Evolutionary conservation across 2,329 filamentous ascomycete species (phyloP).

Genomic region (Mycosphaerelloides madeirae): DNA sequence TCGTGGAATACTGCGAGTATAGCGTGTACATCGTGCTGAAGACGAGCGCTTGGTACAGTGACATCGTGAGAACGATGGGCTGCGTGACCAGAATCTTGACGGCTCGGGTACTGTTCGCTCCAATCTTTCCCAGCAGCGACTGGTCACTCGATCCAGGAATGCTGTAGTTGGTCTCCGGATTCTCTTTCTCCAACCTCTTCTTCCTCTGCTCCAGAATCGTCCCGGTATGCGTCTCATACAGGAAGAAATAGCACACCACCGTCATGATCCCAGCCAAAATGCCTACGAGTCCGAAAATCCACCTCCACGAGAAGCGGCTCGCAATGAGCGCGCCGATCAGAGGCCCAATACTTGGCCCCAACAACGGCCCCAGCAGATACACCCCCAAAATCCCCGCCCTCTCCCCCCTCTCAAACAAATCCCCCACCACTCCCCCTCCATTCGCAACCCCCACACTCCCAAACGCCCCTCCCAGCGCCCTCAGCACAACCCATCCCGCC

Average conservation of each 20-base stretch:
- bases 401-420: constrained; percentile 45
- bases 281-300: constrained; percentile 43
- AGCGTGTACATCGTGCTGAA: constrained; percentile 44
- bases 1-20: constrained; percentile 32
- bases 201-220: constrained; percentile 35
- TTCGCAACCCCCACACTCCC: constrained; percentile 48
- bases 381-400: constrained; percentile 43
- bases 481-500: constrained; percentile 37
- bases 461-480: constrained; percentile 45
- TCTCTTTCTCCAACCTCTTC: constrained; percentile 29
- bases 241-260: constrained; percentile 38
- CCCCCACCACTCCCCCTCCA: constrained; percentile 47
- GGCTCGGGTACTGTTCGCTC: constrained; percentile 36
- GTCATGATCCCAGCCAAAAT: constrained; percentile 38
- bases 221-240: constrained; percentile 40
- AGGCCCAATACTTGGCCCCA: constrained; percentile 37
- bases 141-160: constrained; percentile 39
- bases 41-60: constrained; percentile 41
- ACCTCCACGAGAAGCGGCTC: constrained; percentile 41
- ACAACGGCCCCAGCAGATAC: constrained; percentile 39
- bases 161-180: constrained; percentile 35
- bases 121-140: constrained; percentile 33
- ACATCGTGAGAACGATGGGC: constrained; percentile 43
- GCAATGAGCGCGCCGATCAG: constrained; percentile 41
- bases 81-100: constrained; percentile 38